Conservation (phyloP, 2,329 filamentous ascomycete genomes). For the Leptographium lundbergii region DNA sequence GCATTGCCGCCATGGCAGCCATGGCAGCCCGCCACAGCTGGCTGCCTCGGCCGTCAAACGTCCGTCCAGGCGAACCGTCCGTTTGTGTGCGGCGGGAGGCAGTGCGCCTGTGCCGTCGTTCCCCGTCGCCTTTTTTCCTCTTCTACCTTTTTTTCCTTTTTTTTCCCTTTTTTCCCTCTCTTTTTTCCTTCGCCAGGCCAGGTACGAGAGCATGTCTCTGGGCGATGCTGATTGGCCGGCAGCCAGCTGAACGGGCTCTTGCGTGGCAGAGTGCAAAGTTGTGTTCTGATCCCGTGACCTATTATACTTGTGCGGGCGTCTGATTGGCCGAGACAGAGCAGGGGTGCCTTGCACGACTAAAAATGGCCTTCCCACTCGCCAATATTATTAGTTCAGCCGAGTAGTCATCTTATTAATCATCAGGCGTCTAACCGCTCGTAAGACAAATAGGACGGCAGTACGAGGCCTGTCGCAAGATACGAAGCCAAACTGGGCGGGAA, state of each 20-base stretch:
- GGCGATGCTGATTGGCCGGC: neutral
- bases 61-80: no score
- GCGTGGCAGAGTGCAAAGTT: neutral
- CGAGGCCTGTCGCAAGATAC: neutral
- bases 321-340: neutral
- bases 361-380: neutral
- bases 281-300: neutral
- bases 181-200: neutral
- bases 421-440: neutral
- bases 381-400: neutral
- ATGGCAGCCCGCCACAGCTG: neutral
- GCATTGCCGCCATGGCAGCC: neutral
- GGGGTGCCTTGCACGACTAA: neutral
- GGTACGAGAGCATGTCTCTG: constrained; percentile 1
- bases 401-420: neutral
- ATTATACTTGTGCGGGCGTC: neutral
- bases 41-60: no score
- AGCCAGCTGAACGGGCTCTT: neutral
- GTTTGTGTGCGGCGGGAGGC: neutral
- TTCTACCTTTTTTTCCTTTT: neutral
- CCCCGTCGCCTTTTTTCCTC: no score
- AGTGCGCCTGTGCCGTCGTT: neutral
- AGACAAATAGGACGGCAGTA: neutral
- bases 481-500: neutral
- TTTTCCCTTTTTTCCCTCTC: no score